Evolutionary conservation across 768 basidiomycete species (phyloP).

Genomic region (Termitomyces sp.): DNA sequence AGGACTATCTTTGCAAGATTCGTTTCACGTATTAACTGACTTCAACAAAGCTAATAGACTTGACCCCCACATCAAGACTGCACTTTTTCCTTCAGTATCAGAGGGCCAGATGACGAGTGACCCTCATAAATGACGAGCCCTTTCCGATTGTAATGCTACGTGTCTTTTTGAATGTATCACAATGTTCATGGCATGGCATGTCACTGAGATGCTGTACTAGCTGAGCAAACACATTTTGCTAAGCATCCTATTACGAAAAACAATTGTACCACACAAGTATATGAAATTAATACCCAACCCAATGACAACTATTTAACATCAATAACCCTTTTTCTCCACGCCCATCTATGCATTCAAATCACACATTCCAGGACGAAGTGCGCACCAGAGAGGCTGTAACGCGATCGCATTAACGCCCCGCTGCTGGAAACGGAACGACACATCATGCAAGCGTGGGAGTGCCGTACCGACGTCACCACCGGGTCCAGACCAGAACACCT

Average conservation of each 20-base stretch:
- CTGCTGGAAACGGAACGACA: constrained; percentile 56
- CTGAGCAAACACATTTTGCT: background rate
- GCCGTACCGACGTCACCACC: constrained; percentile 44
- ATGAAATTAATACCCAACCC: background rate
- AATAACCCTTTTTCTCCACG: background rate
- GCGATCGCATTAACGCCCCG: constrained; percentile 58
- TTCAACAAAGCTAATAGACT: too few relatives aligned
- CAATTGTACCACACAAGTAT: background rate
- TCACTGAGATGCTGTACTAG: too few relatives aligned
- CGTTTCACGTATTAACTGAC: too few relatives aligned
- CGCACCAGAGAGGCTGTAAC: constrained; percentile 74
- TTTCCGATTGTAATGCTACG: too few relatives aligned
- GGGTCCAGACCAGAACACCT: constrained; percentile 70
- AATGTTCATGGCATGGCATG: too few relatives aligned
- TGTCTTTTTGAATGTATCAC: too few relatives aligned
- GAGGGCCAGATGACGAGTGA: too few relatives aligned
- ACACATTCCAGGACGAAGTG: constrained; percentile 42
- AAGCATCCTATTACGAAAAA: background rate
- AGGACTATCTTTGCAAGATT: background rate
- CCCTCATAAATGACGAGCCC: too few relatives aligned
- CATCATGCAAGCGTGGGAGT: constrained; percentile 64
- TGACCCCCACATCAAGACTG: background rate
- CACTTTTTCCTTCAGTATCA: background rate
- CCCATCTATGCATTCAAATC: constrained; percentile 12
- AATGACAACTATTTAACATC: background rate